Evolutionary conservation across 2,329 filamentous ascomycete genomes (phyloP).

Genomic region (Colletotrichum cereale): DNA sequence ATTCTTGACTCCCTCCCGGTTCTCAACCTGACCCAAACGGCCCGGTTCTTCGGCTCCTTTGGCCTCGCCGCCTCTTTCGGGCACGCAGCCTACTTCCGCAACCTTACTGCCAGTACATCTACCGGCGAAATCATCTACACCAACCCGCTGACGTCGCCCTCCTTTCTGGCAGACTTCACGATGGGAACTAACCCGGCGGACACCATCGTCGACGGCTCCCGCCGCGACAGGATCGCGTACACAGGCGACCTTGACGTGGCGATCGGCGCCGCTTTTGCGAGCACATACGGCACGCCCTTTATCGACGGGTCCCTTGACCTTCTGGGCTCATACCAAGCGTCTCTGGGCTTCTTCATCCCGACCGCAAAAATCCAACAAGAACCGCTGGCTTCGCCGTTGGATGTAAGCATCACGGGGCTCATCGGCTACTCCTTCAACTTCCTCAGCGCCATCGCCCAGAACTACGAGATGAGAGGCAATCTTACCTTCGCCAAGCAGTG

Average conservation of each 20-base stretch:
- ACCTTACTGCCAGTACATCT: constrained; percentile 38
- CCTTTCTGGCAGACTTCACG: constrained; percentile 50
- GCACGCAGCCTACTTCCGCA: constrained; percentile 46
- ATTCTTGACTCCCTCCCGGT: constrained; percentile 42
- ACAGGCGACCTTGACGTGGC: constrained; percentile 50
- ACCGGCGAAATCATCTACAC: constrained; percentile 43
- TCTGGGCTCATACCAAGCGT: constrained; percentile 47
- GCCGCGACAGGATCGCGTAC: constrained; percentile 50
- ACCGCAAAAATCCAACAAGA: constrained; percentile 50
- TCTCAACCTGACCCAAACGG: constrained; percentile 46
- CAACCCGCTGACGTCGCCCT: constrained; percentile 45
- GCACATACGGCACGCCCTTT: constrained; percentile 46
- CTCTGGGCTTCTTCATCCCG: constrained; percentile 49
- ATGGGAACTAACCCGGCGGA: constrained; percentile 50
- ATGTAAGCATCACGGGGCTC: constrained; percentile 47
- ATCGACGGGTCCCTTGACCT: constrained; percentile 43
- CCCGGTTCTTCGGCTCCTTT: constrained; percentile 47
- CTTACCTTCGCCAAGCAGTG: constrained; percentile 44
- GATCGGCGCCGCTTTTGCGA: constrained; percentile 44
- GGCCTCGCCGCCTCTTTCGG: constrained; percentile 49
- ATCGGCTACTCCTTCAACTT: constrained; percentile 53
- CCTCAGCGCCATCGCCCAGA: constrained; percentile 47
- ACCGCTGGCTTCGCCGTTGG: constrained; percentile 40
- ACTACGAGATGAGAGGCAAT: constrained; percentile 48
- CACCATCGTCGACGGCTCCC: constrained; percentile 52